A percentile compares a stretch with the other conserved stretches of the same genome.
Evolutionary conservation across 495 filamentous ascomycete genomes (phyloP).

Genomic region (Immersiella caudata): DNA sequence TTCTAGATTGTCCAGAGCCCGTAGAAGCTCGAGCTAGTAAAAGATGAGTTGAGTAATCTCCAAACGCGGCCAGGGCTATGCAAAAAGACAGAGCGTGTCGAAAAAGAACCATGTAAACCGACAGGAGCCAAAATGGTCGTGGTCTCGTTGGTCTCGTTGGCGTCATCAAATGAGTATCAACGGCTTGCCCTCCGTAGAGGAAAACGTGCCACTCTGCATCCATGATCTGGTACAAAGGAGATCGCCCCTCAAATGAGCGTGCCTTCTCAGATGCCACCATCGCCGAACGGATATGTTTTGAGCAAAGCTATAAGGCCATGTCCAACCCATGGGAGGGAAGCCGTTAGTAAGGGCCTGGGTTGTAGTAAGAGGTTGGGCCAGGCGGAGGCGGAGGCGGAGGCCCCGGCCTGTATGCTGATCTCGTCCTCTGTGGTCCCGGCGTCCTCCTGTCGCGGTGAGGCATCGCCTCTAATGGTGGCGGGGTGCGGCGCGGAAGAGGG

Average conservation of each 20-base stretch:
- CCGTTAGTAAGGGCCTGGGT: slow-evolving; percentile 18
- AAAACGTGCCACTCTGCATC: background rate
- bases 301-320: background rate
- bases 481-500: slow-evolving; percentile 35
- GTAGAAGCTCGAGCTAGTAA: slow-evolving; percentile 7
- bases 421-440: slow-evolving; percentile 33
- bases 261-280: background rate
- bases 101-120: slow-evolving; percentile 12
- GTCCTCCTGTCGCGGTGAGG: slow-evolving; percentile 38
- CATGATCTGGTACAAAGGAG: slow-evolving; percentile 16
- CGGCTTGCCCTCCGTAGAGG: background rate
- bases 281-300: background rate
- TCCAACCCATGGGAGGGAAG: background rate
- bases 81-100: slow-evolving; percentile 19
- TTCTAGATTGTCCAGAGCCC: background rate
- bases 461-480: slow-evolving; percentile 34
- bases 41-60: too few relatives aligned
- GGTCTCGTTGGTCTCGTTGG: slow-evolving; percentile 28
- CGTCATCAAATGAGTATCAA: slow-evolving; percentile 6
- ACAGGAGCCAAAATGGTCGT: slow-evolving; percentile 25
- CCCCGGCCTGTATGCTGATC: slow-evolving; percentile 30
- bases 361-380: slow-evolving; percentile 25
- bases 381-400: slow-evolving; percentile 32
- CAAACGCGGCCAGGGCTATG: slow-evolving; percentile 29
- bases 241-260: slow-evolving; percentile 14